A percentile compares a stretch with the other conserved stretches of the same genome.
phyloP scores from a whole-genome alignment of 192 early-diverging fungal species.

The Spizellomyces punctatus region DNA sequence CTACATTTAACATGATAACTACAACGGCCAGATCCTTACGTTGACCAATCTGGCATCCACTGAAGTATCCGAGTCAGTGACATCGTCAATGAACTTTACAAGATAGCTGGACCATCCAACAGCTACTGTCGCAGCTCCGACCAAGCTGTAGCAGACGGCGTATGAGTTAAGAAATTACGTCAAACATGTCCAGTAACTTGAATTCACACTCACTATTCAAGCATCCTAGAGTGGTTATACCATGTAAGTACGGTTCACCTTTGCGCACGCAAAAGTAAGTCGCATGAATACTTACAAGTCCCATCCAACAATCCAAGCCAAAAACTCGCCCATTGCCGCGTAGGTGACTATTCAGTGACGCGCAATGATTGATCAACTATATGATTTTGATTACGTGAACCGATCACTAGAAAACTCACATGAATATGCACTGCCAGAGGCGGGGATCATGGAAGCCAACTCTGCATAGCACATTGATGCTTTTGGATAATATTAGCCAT shows the following conservation, averaged over 20 bases:
- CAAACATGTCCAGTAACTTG: no score
- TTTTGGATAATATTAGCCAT: background rate
- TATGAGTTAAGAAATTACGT: background rate
- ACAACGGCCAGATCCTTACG: no score
- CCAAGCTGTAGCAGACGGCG: slow-evolving; percentile 39
- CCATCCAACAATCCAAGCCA: slow-evolving; percentile 93
- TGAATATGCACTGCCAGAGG: slow-evolving; percentile 85
- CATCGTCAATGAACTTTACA: slow-evolving; percentile 66
- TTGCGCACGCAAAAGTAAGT: no score
- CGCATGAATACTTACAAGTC: slow-evolving; percentile 38
- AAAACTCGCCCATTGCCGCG: slow-evolving; percentile 82
- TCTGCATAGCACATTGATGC: slow-evolving; percentile 86
- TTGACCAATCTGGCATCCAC: slow-evolving; percentile 62
- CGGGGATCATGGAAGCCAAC: slow-evolving; percentile 83
- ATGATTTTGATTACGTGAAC: no score
- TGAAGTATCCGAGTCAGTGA: slow-evolving; percentile 44
- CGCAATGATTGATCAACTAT: no score
- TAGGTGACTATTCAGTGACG: slow-evolving; percentile 50
- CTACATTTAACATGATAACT: no score
- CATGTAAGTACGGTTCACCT: no score
- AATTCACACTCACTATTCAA: slow-evolving; percentile 62
- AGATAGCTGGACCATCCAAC: slow-evolving; percentile 86
- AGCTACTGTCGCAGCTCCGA: slow-evolving; percentile 80
- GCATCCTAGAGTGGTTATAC: slow-evolving; percentile 34
- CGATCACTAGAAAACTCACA: slow-evolving; percentile 24